A percentile compares a stretch with the other conserved stretches of the same genome.
Conservation (phyloP, 73 alveolate species). For the Durusdinium trenchii region DNA sequence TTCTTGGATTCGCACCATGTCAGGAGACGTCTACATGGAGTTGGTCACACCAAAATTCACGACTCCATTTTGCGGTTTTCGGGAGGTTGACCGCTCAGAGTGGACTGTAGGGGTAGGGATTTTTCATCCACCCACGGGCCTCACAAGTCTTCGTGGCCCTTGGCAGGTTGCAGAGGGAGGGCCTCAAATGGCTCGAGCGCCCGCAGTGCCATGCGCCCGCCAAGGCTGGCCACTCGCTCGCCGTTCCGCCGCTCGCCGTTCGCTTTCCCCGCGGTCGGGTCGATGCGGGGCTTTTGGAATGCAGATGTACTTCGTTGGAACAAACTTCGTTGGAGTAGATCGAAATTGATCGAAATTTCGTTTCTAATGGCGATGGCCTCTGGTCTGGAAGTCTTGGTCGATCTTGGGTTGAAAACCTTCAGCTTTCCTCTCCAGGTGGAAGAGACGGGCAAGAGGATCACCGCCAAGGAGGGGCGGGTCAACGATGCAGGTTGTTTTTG, state of each 20-base stretch:
- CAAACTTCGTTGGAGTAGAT: background rate
- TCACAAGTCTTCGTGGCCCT: too few relatives aligned
- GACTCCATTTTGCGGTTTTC: background rate
- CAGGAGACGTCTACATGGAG: background rate
- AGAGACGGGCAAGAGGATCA: too few relatives aligned
- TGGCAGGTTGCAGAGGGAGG: constrained; percentile 49
- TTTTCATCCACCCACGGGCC: too few relatives aligned
- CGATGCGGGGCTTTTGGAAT: background rate
- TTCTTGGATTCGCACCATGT: background rate
- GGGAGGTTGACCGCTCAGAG: background rate
- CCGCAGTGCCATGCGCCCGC: too few relatives aligned
- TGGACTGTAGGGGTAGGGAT: background rate
- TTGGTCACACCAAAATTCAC: background rate
- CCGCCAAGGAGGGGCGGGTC: too few relatives aligned
- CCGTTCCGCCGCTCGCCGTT: background rate
- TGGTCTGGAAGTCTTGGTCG: too few relatives aligned
- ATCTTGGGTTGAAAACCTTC: too few relatives aligned
- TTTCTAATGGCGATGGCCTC: background rate
- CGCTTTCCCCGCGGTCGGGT: background rate
- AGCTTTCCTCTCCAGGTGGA: too few relatives aligned
- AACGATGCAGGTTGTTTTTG: too few relatives aligned
- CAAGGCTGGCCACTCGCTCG: too few relatives aligned
- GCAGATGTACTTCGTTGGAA: background rate
- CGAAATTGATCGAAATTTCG: background rate
- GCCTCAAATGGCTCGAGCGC: constrained; percentile 15